These are phyloP conservation scores for Aegle marmelos DNA, from an alignment of 345 rosid species.

Conservation along the genomic window DNA sequence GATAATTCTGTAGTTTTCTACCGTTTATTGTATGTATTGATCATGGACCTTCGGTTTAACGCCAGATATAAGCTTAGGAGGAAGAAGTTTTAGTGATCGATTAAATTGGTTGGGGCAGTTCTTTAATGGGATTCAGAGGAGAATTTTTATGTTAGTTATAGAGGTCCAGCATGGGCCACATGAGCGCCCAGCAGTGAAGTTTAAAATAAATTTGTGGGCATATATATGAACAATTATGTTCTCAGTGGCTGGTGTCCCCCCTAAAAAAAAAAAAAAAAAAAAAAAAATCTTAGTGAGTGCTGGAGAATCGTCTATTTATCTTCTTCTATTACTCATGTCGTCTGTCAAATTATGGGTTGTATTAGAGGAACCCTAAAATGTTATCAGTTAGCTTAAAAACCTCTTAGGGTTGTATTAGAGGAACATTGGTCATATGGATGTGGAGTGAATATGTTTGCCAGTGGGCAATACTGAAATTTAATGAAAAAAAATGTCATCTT, in stretches of 20 bases:
- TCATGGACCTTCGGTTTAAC: not conserved
- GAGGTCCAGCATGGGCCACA: too few relatives aligned
- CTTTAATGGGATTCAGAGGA: not conserved
- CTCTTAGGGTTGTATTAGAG: not conserved
- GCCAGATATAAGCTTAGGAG: too few relatives aligned
- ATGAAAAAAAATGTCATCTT: not conserved
- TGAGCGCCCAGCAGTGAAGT: too few relatives aligned
- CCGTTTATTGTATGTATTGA: not conserved
- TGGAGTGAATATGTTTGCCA: not conserved
- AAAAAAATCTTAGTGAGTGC: not conserved
- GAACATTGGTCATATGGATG: not conserved
- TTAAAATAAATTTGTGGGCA: too few relatives aligned
- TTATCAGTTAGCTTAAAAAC: too few relatives aligned
- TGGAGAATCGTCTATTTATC: not conserved
- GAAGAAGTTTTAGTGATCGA: not conserved
- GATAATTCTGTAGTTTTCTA: not conserved
- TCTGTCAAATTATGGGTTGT: not conserved
- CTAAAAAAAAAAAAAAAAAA: too few relatives aligned
- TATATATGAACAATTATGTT: too few relatives aligned
- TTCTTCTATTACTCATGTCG: not conserved
- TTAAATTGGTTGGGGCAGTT: not conserved
- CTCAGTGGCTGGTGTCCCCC: too few relatives aligned
- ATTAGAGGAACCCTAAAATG: too few relatives aligned
- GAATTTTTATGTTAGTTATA: too few relatives aligned
- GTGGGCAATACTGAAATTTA: not conserved